Percentiles rank a stretch among this genome's conserved stretches.
phyloP scores from a whole-genome alignment of 352 stramenopile species.

The Pythium pyrilobum region DNA sequence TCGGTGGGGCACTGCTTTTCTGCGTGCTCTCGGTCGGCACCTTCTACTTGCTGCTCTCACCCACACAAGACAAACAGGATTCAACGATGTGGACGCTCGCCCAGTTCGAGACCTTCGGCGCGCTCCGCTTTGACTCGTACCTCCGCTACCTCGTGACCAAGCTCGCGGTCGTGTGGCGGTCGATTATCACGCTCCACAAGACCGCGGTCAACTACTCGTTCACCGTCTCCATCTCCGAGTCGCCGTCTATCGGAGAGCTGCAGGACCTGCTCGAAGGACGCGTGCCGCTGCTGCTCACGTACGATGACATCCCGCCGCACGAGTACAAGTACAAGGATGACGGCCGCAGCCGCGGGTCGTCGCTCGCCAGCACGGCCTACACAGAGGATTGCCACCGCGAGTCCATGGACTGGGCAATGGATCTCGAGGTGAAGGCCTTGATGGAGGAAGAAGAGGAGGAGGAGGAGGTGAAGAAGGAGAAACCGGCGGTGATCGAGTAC shows the following conservation, averaged over 20 bases:
- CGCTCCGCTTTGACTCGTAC: conserved; percentile 12
- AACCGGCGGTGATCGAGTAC: background rate
- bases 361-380: conserved; percentile 4
- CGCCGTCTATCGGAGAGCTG: conserved; percentile 12
- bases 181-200: conserved; percentile 31
- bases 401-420: conserved; percentile 6
- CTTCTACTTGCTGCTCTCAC: conserved; percentile 20
- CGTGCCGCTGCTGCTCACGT: conserved; percentile 12
- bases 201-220: conserved; percentile 49
- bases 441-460: background rate
- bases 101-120: conserved; percentile 13
- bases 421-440: background rate
- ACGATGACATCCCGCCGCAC: background rate
- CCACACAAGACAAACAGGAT: conserved; percentile 1
- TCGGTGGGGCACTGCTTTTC: conserved; percentile 36
- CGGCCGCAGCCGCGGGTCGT: conserved; percentile 7
- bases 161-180: conserved; percentile 13
- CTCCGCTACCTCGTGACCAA: conserved; percentile 14
- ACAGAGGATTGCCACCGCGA: conserved; percentile 5
- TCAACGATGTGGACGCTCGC: conserved; percentile 10
- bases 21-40: conserved; percentile 22
- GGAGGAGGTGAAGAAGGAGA: background rate
- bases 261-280: conserved; percentile 19
- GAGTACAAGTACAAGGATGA: background rate
- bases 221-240: conserved; percentile 52